Percentiles rank a stretch among this genome's conserved stretches.
Evolutionary conservation across 2,329 filamentous ascomycete genomes (phyloP).

Genomic region (Penicillium sp.): DNA sequence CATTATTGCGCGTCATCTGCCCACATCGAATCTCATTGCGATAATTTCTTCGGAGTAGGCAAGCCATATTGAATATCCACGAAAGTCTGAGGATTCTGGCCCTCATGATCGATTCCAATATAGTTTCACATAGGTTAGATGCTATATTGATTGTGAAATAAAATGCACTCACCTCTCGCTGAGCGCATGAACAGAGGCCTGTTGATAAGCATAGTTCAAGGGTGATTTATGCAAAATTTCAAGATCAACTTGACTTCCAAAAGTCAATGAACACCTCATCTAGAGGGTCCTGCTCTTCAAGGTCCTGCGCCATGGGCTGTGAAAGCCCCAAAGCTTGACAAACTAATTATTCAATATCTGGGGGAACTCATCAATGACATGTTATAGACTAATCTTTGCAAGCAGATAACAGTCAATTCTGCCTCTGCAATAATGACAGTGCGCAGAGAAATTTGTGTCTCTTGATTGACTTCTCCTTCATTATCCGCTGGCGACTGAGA

Average conservation of each 20-base stretch:
- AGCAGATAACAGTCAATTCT: neutral
- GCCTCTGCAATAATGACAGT: neutral
- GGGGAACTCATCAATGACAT: conserved; percentile 35
- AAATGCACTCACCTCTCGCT: neutral
- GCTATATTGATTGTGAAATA: neutral
- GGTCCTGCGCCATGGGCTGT: conserved; percentile 27
- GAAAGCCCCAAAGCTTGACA: conserved; percentile 28
- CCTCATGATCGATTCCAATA: neutral
- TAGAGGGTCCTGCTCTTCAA: neutral
- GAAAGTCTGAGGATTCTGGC: neutral
- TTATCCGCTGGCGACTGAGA: no score
- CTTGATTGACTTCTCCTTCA: no score
- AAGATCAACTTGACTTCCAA: neutral
- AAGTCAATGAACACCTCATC: neutral
- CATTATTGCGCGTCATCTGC: neutral
- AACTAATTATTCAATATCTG: conserved; percentile 35
- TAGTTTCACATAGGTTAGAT: no score
- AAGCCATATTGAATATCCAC: neutral
- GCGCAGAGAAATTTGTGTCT: neutral
- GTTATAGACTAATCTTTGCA: conserved; percentile 18
- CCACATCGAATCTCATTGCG: neutral
- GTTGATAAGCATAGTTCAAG: neutral
- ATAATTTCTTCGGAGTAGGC: neutral
- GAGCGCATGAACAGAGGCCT: neutral
- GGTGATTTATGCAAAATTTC: neutral